phyloP scores from a whole-genome alignment of 129 eudicot species.

The Pittosporum tobira region DNA sequence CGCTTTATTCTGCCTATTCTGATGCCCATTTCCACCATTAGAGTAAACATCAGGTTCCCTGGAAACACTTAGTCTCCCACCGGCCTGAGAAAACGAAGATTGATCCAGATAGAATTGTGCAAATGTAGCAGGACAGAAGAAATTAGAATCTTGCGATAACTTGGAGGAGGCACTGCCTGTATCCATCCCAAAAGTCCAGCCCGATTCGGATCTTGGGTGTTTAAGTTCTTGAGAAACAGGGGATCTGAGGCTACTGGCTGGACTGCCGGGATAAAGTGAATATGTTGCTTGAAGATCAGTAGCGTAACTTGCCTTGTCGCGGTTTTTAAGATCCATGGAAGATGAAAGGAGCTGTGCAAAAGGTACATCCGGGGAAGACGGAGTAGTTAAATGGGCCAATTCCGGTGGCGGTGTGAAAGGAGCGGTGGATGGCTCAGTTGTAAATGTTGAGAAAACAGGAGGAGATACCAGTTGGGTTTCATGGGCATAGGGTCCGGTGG shows the following conservation, averaged over 20 bases:
- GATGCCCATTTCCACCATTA: constrained; percentile 57
- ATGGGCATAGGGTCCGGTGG: constrained; percentile 89
- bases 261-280: constrained; percentile 76
- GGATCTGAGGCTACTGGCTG: constrained; percentile 75
- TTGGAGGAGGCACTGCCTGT: constrained; percentile 30
- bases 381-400: constrained; percentile 82
- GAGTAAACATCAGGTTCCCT: constrained; percentile 76
- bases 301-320: constrained; percentile 36
- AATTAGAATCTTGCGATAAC: constrained; percentile 71
- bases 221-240: constrained; percentile 44
- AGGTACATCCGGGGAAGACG: constrained; percentile 97
- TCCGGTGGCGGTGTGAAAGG: constrained; percentile 98
- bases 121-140: constrained; percentile 94
- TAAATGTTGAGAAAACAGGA: constrained; percentile 88
- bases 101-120: constrained; percentile 86
- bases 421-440: constrained; percentile 98
- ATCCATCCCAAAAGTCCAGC: constrained; percentile 26
- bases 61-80: constrained; percentile 86
- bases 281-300: constrained; percentile 74
- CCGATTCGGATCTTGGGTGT: constrained; percentile 37
- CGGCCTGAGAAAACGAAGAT: constrained; percentile 63
- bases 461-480: constrained; percentile 93
- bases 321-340: constrained; percentile 35
- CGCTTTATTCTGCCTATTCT: constrained; percentile 51
- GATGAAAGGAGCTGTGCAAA: constrained; percentile 84